Base-by-base conservation (phyloP, 768 basidiomycete species). In the Suillus plorans region DNA sequence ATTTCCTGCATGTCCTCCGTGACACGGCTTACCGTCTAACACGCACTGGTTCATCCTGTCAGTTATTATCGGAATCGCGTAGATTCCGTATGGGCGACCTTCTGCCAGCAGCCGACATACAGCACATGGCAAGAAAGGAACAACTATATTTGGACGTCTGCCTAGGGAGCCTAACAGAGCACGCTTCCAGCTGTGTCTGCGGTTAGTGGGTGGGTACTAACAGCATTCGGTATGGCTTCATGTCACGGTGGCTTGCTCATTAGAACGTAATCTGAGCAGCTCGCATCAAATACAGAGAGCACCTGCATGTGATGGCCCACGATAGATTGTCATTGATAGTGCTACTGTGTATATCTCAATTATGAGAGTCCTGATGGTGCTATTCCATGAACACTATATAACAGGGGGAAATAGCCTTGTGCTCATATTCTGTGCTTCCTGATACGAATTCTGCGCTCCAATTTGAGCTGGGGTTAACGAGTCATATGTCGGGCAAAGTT, bases 401-500 rank as follows among this genome's bases (percentile, higher is more conserved):
- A 67, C 36, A 67, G 36, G 8, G 36, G 73, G 68, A n/a, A 73
- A 37, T 20, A 73, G 49, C 22, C 59, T 2, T 4, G 72, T 34
- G 4, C 64, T 65, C 37, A 75, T 67, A 47, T 70, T 75, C 5
- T 61, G 50, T 36, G 73, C 73, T 28, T 73, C 34, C 31, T 66
- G 20, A 58, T 64, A 31, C 14, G 74, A 64, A n/a, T 69, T 62
- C 25, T 61, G 37, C 13, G 62, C 74, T 41, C 73, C 73, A 12
- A 74, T 22, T 12, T 75, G 73, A 14, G 69, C 65, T 39, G 65
- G 34, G 1, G 59, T 44, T 18, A 74, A 65, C 20, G 74, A 63
- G 34, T 74, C 12, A 41, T 37, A 74, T 55, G 39, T 60, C 4
- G 74, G 74, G 36, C 74, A 76, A 47, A 74, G 61, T 1, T 71